Conservation (phyloP, 179 eudicot genomes). For the Drosera spatulata region DNA sequence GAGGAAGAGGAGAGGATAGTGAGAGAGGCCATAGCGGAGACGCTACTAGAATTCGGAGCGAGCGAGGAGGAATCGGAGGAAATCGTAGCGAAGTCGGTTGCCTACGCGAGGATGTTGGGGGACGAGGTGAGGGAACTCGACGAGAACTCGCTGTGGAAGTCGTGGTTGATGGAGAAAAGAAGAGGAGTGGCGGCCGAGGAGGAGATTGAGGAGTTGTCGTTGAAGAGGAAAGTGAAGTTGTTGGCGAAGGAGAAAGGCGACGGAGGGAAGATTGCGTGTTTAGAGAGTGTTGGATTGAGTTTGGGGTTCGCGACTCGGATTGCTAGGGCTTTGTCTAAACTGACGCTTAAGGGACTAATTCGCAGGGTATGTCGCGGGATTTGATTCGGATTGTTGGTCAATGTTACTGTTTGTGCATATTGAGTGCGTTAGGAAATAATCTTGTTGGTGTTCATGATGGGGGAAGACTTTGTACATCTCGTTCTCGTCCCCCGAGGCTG, state of each 20-base stretch:
- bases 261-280: constrained; percentile 53
- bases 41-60: constrained; percentile 44
- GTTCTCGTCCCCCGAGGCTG: too few relatives aligned
- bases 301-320: constrained; percentile 50
- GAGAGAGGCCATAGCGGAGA: constrained; percentile 23
- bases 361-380: constrained; percentile 26
- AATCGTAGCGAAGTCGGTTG: constrained; percentile 39
- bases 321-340: constrained; percentile 42
- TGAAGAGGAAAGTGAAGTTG: constrained; percentile 40
- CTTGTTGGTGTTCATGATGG: too few relatives aligned
- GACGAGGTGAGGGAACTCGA: constrained; percentile 56
- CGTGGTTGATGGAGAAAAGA: constrained; percentile 21
- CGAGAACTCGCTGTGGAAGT: constrained; percentile 32
- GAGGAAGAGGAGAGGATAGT: constrained; percentile 1
- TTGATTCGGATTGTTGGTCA: too few relatives aligned
- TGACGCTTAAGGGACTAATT: constrained; percentile 40
- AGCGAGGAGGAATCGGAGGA: constrained; percentile 19
- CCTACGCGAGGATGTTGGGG: constrained; percentile 50
- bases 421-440: too few relatives aligned
- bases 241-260: constrained; percentile 64
- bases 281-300: constrained; percentile 69
- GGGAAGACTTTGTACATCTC: too few relatives aligned
- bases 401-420: too few relatives aligned
- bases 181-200: not conserved
- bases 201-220: constrained; percentile 9